Evolutionary conservation across 768 basidiomycete genomes (phyloP), one percentile per base, ranked within the genome.

Genomic region (Candolleomyces efflorescens): DNA sequence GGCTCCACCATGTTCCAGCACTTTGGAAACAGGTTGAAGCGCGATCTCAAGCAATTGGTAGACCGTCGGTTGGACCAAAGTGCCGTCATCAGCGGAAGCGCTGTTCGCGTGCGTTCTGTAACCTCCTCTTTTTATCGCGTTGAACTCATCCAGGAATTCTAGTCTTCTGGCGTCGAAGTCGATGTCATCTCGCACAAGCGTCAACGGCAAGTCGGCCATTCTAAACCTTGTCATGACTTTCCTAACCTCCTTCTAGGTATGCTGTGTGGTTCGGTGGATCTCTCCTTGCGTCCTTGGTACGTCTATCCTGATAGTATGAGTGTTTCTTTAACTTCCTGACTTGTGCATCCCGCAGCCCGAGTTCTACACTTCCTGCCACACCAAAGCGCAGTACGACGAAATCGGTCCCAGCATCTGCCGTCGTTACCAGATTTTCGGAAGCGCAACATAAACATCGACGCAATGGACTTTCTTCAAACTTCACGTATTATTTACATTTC

Each of bases 1-100:
- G 97, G 97, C 20, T 96, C 94, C 10, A 98, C 97, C 50, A 98
- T 98, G 96, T 98, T 98, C 81, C 92, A 96, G 64, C 89, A 98
- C 77, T 98, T 99, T 68, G 94, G 93, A n/a, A 87, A 93, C 69
- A 86, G 97, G 46, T 82, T 99, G 62, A 95, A 98, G 77, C 86
- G 95, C 44, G 96, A 99, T 67, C 74, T 99, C 45, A 97, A 94
- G 77, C 90, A 91, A 64, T 74, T 99, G 22, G 96, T 98, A 24
- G 95, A 98, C 71, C 87, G 87, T 59, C 79, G 97, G 59, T 81
- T 99, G 60, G 88, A 94, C 61, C 82, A 83, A 10, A 89, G 87
- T 64, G 89, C 83, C 20, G 66, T 81, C 27, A 81, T 85, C 5
- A 90, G 90, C 59, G 94, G 94, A 9, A 86, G 86, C 59, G 73